Base-by-base conservation (phyloP, 2,329 filamentous ascomycete species). In the Beauveria varroae region DNA sequence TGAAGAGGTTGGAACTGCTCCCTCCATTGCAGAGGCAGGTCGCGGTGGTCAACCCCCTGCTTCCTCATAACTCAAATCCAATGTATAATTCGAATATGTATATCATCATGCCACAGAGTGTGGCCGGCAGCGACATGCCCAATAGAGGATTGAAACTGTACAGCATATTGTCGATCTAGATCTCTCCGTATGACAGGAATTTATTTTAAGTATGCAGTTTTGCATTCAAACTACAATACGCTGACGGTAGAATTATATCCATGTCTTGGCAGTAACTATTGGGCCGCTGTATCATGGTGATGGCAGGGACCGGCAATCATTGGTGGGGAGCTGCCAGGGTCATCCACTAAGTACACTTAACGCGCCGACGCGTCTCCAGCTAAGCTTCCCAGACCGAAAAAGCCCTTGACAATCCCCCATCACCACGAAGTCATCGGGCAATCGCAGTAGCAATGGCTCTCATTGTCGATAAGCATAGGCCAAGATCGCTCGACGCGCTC, bases 401-500 rank as follows among this genome's bases (percentile, higher is more conserved):
- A 65, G 64, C 3, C 24, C 10, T 53, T 52, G 66, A 56, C 62
- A 51, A 40, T 60, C 54, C 63, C 63, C 58, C 60, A 66, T 62
- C 62, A 54, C 60, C 60, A 62, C 54, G 37, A 52, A 44, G 47
- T 34, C 22, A 51, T 47, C 52, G 2, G n/a, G 18, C 43, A 56
- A 30, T 63, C 64, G 54, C 64, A 64, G 63, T 20, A 64, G 65
- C 60, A 73, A 88, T 88, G 85, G 85, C 86, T 54, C 82, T 90
- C 64, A 87, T 89, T 66, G 86, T 89, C 63, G 86, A 89, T 70
- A 89, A 89, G 68, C 86, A 89, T 69, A 80, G 86, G 28, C 90
- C 90, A 5, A 84, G 88, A 65, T 89, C 87, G 37, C 83, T 95
- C 1, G 89, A 93, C 64, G 78, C 82, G 62, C 82, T 97, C 63